Evolutionary conservation across 2,329 filamentous ascomycete species (phyloP), one percentile per base, ranked within the genome.

Genomic region (Coleophoma eucalyptorum): DNA sequence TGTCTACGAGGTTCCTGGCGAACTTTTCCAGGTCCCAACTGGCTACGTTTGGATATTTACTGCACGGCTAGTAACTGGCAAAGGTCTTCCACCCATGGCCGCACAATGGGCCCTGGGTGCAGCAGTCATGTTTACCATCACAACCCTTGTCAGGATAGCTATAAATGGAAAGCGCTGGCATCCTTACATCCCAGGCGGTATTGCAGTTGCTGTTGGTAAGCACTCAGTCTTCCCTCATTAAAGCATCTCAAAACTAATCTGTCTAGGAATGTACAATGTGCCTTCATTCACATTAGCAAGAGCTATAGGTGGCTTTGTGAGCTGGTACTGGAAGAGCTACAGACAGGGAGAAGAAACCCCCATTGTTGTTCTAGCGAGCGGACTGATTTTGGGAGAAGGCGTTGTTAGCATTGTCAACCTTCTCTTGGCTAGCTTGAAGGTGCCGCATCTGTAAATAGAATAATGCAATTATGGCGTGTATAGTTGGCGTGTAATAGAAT

Each of bases 1-100:
- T 33, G 92, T 97, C 1, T 99, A 99, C 64, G 76, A 84, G 37
- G 87, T 99, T 5, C 94, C 94, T 0, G 90, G 92, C 0, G 86
- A 90, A 10, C 74, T 97, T 48, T 97, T 99, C 67, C 88, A 96
- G 64, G 91, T 96, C 1, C 94, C 94, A 0, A 97, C 94, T 0
- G 93, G 86, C 1, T 97, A 93, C 66, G 92, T 99, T 5, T 99
- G 94, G 94, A 89, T 99, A 48, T 97, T 97, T 68, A 99, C 94
- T 0, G 93, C 94, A 1, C 79, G 94, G 15, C 77, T 99, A 2
- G 92, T 99, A 10, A 97, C 92, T 0, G 94, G 94, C 2, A 81
- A 94, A 57, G 94, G 94, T 0, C 67, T 99, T 40, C 94, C 94
- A 1, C 76, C 81, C 1, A 91, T 91, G 84, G 92, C 90, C 0